Evolutionary conservation across 2,329 filamentous ascomycete genomes (phyloP), one percentile per base, ranked within the genome.

Genomic region (Ilyonectria sp.): DNA sequence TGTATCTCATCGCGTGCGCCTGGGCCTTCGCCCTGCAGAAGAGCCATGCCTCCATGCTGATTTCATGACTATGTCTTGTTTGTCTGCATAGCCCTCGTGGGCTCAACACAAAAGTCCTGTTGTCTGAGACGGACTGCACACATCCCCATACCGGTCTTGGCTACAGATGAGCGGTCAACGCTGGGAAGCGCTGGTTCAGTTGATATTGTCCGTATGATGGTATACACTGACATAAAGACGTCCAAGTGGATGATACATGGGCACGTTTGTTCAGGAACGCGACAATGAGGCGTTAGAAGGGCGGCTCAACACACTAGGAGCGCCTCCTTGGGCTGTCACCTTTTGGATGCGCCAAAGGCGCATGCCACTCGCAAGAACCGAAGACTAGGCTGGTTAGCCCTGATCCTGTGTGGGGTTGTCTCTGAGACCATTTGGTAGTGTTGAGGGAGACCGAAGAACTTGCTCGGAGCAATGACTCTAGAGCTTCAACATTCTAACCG

Each of bases 221-320:
- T 21, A 8, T n/a, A 19, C 35, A 35, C 49, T 26, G 40, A 43
- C 40, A 19, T 31, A 8, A 52, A 19, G 55, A 5, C 19, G 23
- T 58, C 43, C n/a, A 21, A 47, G 55, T 17, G 43, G 43, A 58
- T 58, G 29, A 6, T 47, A 23, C 29, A n/a, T 37, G 40, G 35
- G 43, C 29, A 2, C 11, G 17, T 9, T 6, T 19, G 49, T 52
- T 15, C 11, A 5, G 29, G 9, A 10, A 52, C 49, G 49, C 49
- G 10, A 13, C n/a, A 2, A 5, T 33, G 17, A 19, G 6, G 49
- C 29, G 8, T 19, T 43, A 31, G 23, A 15, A 56, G 11, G 43
- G 31, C 43, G 31, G 43, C 29, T 44, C 8, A n/a, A n/a, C 40
- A n/a, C 3, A n/a, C n/a, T 8, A 17, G 40, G 29, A 37, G 29